Base-by-base conservation (phyloP, 805 yeast species). In the Teunomyces funiuensis region DNA sequence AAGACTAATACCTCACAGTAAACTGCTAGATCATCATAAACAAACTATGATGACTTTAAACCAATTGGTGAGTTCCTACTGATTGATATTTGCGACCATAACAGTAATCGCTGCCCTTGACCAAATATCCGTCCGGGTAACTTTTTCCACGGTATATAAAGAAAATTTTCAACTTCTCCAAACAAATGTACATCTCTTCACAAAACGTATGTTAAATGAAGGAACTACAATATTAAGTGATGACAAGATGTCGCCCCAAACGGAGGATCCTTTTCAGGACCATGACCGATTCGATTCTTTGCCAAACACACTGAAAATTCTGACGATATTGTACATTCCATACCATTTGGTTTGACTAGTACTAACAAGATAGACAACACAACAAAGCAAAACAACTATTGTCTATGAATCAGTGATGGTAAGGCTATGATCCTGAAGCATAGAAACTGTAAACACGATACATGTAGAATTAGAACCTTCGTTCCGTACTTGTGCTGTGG, bases 211-310 rank as follows among this genome's bases (percentile, higher is more conserved):
- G 42, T 25, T 36, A 40, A 41, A 40, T 6, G 34, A 31, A 19
- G 34, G 34, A 31, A 31, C 34, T 13, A 31, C 19, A 31, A 31
- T 31, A 54, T 57, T 47, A 46, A 28, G 49, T 79, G 85, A 80
- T 79, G 85, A 80, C 81, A 69, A 59, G 75, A 53, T 80, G 85
- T 80, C 85, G 85, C 85, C 85, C 85, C 85, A 80, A 72, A 70
- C 85, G 82, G 84, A 79, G 74, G 69, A 56, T 67, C 74, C 76
- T 69, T 50, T 69, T 70, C 76, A 70, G 76, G 76, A 73, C 74
- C 54, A 76, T 80, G 84, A 79, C 75, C 80, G 85, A 80, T 69
- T 79, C 85, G 85, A 79, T 76, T 54, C 60, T 54, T 33, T 53
- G 80, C 82, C 82, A 79, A 78, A 69, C 73, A 76, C 80, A 76